Evolutionary conservation across 1,139 yeast genomes (phyloP), one percentile per base, ranked within the genome.

Genomic region (Yamadazyma siamensis): DNA sequence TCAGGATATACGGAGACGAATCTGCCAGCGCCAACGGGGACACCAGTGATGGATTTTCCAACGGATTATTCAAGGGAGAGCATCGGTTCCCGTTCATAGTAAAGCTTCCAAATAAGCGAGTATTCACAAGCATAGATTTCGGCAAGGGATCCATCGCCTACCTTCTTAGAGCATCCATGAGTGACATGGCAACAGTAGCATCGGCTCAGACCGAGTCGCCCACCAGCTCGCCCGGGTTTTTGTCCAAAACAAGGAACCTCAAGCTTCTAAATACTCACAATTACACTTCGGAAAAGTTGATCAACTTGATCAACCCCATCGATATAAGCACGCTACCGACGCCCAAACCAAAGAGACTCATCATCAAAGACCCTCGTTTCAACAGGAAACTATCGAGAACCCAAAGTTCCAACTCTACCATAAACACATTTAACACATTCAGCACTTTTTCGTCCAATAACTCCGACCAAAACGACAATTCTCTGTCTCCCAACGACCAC

Each of bases 51-150:
- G 47, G 43, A 15, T 59, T 58, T 33, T 29, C 52, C 13, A 62
- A 59, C 40, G 86, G 86, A 0, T 51, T 82, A 15, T 73, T 76
- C 27, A 77, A 78, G 43, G 96, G 96, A 17, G 91, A 85, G 48
- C 96, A 88, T 54, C 63, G 86, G 23, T 88, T 88, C 52, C 95
- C 95, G 10, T 88, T 88, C 49, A 77, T 82, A 30, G 85, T 87
- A 26, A 80, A 75, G 41, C 65, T 88, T 17, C 95, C 96, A 2
- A 71, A 70, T 43, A 77, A 75, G 44, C 71, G 84, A 39, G 68
- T 86, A 4, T 80, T 71, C 52, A 82, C 91, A 16, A 79, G 89
- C 35, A 73, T 88, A 16, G 84, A 80, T 43, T 88, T 88, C 49
- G 96, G 89, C 42, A 78, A 81, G 44, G 96, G 96, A 7, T 73